A percentile compares a stretch with the other conserved stretches of the same genome.
phyloP scores from a whole-genome alignment of 225 moss, liverwort and hornwort species.

The Ulota crispa region DNA sequence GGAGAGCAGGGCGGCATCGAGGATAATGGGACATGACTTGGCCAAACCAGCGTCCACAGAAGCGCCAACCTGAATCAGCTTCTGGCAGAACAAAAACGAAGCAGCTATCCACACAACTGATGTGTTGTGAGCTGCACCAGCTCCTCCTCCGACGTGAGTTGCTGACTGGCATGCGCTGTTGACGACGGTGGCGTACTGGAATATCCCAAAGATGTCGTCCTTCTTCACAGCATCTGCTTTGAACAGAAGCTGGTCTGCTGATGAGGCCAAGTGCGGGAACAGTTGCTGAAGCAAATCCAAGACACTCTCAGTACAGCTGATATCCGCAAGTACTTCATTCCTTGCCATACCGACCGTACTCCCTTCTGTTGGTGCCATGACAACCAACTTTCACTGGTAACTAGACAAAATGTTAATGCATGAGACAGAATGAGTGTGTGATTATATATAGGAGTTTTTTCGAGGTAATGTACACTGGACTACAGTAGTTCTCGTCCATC shows the following conservation, averaged over 20 bases:
- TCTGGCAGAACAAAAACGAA: conserved; percentile 23
- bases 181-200: neutral
- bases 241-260: conserved; percentile 16
- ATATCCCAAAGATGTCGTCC: conserved; percentile 1
- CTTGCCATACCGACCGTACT: neutral
- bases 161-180: neutral
- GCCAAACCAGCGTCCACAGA: conserved; percentile 13
- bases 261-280: conserved; percentile 4
- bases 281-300: neutral
- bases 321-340: neutral
- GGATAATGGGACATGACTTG: conserved; percentile 11
- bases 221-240: neutral
- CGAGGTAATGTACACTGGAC: no score
- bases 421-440: neutral
- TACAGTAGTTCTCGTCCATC: no score
- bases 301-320: neutral
- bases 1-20: conserved; percentile 14
- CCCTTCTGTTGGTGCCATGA: conserved; percentile 21
- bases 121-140: neutral
- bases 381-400: neutral
- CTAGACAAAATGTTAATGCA: neutral
- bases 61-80: conserved; percentile 5
- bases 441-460: neutral
- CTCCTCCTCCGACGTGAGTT: neutral
- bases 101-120: conserved; percentile 26